A percentile compares a stretch with the other conserved stretches of the same genome.
These are phyloP conservation scores for Trichoderma lentiforme DNA, from an alignment of 2,329 filamentous ascomycete species.

Conservation along the genomic window DNA sequence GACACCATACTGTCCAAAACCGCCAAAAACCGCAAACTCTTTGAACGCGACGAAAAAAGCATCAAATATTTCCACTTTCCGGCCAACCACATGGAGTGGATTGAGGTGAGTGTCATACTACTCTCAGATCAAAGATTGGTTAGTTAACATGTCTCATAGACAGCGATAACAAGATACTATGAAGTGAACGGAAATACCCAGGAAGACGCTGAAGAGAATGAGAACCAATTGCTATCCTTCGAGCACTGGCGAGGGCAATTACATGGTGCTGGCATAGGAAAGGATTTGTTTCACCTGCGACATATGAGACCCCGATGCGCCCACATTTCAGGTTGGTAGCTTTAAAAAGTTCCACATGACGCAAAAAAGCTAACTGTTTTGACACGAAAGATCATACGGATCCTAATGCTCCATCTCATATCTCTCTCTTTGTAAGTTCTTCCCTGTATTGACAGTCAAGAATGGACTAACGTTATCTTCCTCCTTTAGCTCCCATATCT, in stretches of 20 bases:
- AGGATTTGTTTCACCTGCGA: not conserved
- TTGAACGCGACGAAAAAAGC: not conserved
- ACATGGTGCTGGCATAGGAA: not conserved
- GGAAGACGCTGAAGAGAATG: not conserved
- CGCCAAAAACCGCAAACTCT: not conserved
- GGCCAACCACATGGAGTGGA: not conserved
- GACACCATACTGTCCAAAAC: not conserved
- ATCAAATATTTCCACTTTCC: not conserved
- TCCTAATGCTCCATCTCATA: not conserved
- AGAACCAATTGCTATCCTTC: not conserved
- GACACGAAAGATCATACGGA: not conserved
- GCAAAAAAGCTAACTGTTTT: not conserved
- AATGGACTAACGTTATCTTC: not conserved
- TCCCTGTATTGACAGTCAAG: not conserved
- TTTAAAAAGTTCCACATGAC: not conserved
- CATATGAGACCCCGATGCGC: not conserved
- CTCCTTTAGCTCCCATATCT: not conserved
- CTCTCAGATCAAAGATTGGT: not conserved
- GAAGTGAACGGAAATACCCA: not conserved
- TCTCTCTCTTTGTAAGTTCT: not conserved
- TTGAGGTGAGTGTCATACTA: not conserved
- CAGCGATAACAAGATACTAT: not conserved
- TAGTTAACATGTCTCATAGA: not conserved
- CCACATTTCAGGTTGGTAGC: not conserved
- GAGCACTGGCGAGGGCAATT: not conserved